Base-by-base conservation (phyloP, 2,329 filamentous ascomycete species). In the Xylariomycetidae sp. region DNA sequence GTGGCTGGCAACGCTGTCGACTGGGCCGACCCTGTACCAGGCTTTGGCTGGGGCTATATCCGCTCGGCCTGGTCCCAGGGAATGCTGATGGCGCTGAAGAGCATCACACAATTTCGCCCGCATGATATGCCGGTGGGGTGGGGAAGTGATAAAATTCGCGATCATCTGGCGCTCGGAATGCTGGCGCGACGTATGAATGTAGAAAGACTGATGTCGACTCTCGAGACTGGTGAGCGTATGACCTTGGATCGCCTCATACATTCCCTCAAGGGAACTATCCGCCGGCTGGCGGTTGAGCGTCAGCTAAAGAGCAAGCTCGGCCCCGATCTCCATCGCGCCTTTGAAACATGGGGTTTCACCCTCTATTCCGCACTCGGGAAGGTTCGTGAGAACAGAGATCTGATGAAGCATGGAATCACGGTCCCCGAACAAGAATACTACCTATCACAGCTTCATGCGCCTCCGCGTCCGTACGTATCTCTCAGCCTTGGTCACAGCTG, bases 1-100 rank as follows among this genome's bases (percentile, higher is more conserved):
- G 54, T 69, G 16, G 55, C 57, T 33, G 63, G 56, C 5, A 42
- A 46, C 14, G 46, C 47, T 16, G 49, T 46, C 3, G 59, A 66
- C 33, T 69, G 66, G 66, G 22, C n/a, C 4, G 31, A 42, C 6
- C 4, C 4, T 8, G 17, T 13, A 3, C 12, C n/a, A 10, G 11
- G 19, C n/a, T 25, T 16, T 15, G 12, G 10, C 8, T 42, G 39
- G 38, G 3, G 12, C 6, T 27, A 4, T 11, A 20, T 17, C 4
- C 6, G 15, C 6, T 5, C 9, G 13, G 17, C 9, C 16, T 32
- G 30, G 30, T 23, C 20, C 16, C n/a, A 3, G 12, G 7, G n/a
- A 11, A 12, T 22, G 14, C 6, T 19, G 9, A 13, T n/a, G 6
- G 19, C 19, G 7, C 10, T 30, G 16, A 6, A 11, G 10, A 13